Evolutionary conservation across 345 rosid genomes (phyloP).

Genomic region (Nephelium lappaceum): DNA sequence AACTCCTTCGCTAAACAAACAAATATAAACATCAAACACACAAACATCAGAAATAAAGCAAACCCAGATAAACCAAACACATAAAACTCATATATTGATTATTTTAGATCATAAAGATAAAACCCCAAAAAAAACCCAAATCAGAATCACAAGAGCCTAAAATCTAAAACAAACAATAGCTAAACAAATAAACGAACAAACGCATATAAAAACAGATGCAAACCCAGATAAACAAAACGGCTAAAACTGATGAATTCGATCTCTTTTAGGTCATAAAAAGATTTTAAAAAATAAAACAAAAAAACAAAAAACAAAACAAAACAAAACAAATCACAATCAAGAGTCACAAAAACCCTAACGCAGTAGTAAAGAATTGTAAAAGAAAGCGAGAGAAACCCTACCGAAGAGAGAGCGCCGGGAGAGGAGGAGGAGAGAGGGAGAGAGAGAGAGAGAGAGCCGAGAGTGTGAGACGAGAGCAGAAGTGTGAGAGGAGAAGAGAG

Average conservation of each 20-base stretch:
- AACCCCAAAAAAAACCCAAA: background rate
- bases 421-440: background rate
- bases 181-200: background rate
- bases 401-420: slow-evolving; percentile 13
- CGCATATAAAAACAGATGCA: background rate
- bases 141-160: background rate
- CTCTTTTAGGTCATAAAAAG: background rate
- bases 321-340: background rate
- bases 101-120: background rate
- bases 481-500: background rate
- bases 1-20: background rate
- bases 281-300: background rate
- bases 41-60: slow-evolving; percentile 6
- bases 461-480: background rate
- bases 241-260: background rate
- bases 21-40: background rate
- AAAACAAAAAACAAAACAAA: too few species aligned
- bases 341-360: background rate
- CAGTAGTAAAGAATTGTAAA: background rate
- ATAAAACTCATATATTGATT: background rate
- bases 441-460: background rate
- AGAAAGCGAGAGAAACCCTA: slow-evolving; percentile 5
- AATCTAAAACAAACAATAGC: background rate
- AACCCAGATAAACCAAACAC: background rate
- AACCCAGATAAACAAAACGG: background rate